Evolutionary conservation across 2,329 filamentous ascomycete genomes (phyloP), one percentile per base, ranked within the genome.

Genomic region (Exophiala phaeomuriformis): DNA sequence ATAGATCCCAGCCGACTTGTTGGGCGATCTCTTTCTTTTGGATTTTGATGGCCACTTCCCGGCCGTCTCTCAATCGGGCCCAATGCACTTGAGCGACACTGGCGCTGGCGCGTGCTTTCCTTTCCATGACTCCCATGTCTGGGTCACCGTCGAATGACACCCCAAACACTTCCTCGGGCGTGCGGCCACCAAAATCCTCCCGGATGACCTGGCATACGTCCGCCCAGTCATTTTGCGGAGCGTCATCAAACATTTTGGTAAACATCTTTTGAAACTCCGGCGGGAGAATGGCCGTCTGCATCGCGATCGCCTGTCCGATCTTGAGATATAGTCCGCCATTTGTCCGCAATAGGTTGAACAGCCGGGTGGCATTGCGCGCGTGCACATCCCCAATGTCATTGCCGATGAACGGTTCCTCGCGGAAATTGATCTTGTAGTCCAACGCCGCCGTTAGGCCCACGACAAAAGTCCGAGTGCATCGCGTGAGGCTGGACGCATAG

Each of bases 181-280:
- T 83, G 68, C 82, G 85, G 3, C 86, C 88, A 2, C 85, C 87
- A 75, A 96, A 97, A 64, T 97, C 93, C 68, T 94, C 83, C 27
- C 81, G 76, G 39, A 98, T 86, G 8, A 97, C 90, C 65, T 77
- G 80, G 72, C 95, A 85, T 1, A 95, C 84, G 47, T 91, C 88
- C 61, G 76, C 78, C 90, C 90, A 97, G 40, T 79, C 77, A 67
- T 95, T 93, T 75, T 96, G 90, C 36, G 91, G 90, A 58, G 93
- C 93, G 73, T 97, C 91, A 67, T 97, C 93, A 68, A 97, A 98
- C 89, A 98, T 96, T 65, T 86, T 81, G 27, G 85, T 78, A 67
- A 98, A 98, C 90, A 96, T 97, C 65, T 85, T 84, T 74, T 95
- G 90, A 64, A 97, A 97, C 70, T 95, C 90, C 0, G 90, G 88